A percentile compares a stretch with the other conserved stretches of the same genome.
These are phyloP conservation scores for Backusella sp. DNA, from an alignment of 192 early-diverging fungal genomes.

Conservation along the genomic window DNA sequence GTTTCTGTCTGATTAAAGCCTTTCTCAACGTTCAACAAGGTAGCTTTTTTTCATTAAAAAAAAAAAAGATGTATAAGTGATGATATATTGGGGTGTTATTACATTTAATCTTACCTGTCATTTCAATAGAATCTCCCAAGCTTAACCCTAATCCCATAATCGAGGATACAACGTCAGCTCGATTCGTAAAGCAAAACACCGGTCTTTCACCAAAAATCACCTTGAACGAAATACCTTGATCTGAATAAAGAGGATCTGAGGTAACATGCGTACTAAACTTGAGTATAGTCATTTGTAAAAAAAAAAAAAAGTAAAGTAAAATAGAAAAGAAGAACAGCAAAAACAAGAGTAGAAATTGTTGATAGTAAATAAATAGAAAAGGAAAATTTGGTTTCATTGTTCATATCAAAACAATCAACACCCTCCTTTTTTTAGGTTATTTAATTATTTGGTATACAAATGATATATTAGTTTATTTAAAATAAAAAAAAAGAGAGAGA, in stretches of 20 bases:
- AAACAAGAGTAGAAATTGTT: background rate
- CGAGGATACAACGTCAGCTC: background rate
- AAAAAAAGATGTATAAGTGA: background rate
- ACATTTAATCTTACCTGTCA: background rate
- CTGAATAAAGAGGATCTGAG: background rate
- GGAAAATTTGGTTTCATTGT: background rate
- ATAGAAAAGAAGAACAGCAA: background rate
- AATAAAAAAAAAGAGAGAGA: background rate
- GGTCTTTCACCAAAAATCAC: background rate
- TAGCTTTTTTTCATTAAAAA: background rate
- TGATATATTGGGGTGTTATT: background rate
- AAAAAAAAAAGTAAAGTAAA: background rate
- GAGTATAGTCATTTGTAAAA: conserved; percentile 6
- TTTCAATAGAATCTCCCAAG: background rate
- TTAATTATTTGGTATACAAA: background rate
- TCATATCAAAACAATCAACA: background rate
- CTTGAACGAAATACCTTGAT: background rate
- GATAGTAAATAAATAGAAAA: background rate
- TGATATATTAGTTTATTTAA: background rate
- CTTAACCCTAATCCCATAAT: background rate
- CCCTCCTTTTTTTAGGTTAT: background rate
- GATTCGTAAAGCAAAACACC: background rate
- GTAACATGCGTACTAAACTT: background rate
- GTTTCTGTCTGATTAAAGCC: background rate
- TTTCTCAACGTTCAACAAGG: background rate